Evolutionary conservation across 2,329 filamentous ascomycete genomes (phyloP).

Genomic region (Clonostachys sp.): DNA sequence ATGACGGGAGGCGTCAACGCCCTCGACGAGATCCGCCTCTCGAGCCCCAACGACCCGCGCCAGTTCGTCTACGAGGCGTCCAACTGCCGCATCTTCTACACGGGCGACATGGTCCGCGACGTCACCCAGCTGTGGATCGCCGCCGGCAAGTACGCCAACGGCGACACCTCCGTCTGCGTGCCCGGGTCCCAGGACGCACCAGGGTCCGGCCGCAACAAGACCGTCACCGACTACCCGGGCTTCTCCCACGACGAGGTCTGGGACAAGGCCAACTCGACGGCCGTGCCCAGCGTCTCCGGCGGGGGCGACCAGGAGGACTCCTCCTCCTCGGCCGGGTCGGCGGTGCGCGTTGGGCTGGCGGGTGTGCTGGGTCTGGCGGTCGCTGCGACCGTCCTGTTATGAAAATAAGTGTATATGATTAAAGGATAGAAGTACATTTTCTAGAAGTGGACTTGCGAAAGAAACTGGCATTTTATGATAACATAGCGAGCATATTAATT

Average conservation of each 20-base stretch:
- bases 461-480: no score
- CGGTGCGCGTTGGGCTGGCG: no score
- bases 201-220: background rate
- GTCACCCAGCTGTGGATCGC: background rate
- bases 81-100: constrained; percentile 1
- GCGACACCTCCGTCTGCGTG: background rate
- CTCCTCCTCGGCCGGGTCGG: no score
- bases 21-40: background rate
- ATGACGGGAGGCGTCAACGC: background rate
- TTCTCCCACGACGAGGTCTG: background rate
- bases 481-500: no score
- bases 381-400: no score
- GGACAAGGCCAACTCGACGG: background rate
- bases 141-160: background rate
- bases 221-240: background rate
- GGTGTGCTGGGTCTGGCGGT: no score
- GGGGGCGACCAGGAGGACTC: background rate
- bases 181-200: background rate
- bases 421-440: no score
- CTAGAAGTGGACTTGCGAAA: no score
- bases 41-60: background rate
- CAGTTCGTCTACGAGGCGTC: constrained; percentile 1
- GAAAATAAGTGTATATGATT: no score
- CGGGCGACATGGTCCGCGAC: background rate
- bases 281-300: background rate